Evolutionary conservation across 306 rosid species (phyloP).

Genomic region (Quercus berberidifolia): DNA sequence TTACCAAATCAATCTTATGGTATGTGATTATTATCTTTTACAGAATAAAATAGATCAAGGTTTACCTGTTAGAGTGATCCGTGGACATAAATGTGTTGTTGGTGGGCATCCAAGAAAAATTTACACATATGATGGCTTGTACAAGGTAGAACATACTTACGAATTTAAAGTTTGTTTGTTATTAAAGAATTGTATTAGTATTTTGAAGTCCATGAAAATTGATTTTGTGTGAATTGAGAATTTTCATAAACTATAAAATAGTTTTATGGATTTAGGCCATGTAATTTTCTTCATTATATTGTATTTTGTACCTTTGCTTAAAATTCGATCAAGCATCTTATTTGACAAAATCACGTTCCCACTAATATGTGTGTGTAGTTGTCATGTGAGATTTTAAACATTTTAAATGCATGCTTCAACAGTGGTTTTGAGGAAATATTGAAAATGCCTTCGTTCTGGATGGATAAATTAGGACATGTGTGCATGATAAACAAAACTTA

Average conservation of each 20-base stretch:
- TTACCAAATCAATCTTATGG: background rate
- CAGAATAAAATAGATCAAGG: slow-evolving; percentile 39
- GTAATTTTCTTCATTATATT: too few relatives aligned
- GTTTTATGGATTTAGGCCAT: too few relatives aligned
- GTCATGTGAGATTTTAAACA: too few relatives aligned
- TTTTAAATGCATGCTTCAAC: too few relatives aligned
- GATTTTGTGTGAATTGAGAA: too few relatives aligned
- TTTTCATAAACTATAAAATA: too few relatives aligned
- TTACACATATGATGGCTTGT: slow-evolving; percentile 40
- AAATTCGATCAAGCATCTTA: background rate
- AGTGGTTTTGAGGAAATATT: too few relatives aligned
- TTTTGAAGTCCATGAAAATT: background rate
- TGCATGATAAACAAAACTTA: background rate
- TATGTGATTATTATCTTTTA: background rate
- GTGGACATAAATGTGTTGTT: slow-evolving; percentile 29
- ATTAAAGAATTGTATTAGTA: background rate
- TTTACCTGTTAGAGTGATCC: slow-evolving; percentile 33
- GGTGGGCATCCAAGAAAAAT: slow-evolving; percentile 21
- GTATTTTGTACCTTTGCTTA: too few relatives aligned
- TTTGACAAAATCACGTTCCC: background rate
- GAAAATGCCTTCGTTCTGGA: background rate
- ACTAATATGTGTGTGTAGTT: too few relatives aligned
- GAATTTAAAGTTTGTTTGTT: background rate
- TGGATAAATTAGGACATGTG: background rate
- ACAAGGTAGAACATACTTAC: slow-evolving; percentile 25